Evolutionary conservation across 441 rosid species (phyloP).

Genomic region (Syzygium syzygioides): DNA sequence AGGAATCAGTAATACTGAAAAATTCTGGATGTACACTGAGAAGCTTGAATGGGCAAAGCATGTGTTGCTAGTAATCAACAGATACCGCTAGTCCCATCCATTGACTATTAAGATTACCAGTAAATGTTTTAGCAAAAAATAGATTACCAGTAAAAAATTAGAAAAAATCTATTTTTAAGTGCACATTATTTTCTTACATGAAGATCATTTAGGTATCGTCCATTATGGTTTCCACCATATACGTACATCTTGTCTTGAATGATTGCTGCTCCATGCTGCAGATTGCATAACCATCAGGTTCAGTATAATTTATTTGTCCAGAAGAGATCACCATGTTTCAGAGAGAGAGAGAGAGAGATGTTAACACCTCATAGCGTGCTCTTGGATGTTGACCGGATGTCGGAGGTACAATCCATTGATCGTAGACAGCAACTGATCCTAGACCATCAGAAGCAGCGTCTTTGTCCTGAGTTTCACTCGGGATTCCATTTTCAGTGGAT

Average conservation of each 20-base stretch:
- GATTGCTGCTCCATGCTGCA: conserved; percentile 92
- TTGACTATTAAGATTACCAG: neutral
- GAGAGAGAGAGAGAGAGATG: conserved; percentile 5
- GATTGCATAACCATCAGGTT: conserved; percentile 13
- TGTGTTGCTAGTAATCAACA: neutral
- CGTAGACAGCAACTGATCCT: conserved; percentile 69
- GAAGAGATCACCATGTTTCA: neutral
- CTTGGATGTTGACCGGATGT: conserved; percentile 81
- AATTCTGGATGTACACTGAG: neutral
- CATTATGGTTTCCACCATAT: conserved; percentile 97
- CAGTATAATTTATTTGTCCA: neutral
- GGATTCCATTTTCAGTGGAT: conserved; percentile 58
- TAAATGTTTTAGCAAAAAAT: neutral
- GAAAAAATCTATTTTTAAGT: neutral
- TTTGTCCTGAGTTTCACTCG: conserved; percentile 73
- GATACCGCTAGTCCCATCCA: neutral
- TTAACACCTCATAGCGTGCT: conserved; percentile 86
- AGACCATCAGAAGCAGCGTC: conserved; percentile 80
- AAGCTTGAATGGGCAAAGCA: neutral
- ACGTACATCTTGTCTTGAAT: conserved; percentile 92
- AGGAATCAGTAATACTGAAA: neutral
- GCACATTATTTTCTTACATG: conserved; percentile 56
- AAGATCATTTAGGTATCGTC: conserved; percentile 93
- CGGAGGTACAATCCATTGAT: conserved; percentile 82
- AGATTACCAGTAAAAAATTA: neutral